These are phyloP conservation scores for Tylopilus sp. DNA, from an alignment of 768 basidiomycete genomes.

Conservation along the genomic window DNA sequence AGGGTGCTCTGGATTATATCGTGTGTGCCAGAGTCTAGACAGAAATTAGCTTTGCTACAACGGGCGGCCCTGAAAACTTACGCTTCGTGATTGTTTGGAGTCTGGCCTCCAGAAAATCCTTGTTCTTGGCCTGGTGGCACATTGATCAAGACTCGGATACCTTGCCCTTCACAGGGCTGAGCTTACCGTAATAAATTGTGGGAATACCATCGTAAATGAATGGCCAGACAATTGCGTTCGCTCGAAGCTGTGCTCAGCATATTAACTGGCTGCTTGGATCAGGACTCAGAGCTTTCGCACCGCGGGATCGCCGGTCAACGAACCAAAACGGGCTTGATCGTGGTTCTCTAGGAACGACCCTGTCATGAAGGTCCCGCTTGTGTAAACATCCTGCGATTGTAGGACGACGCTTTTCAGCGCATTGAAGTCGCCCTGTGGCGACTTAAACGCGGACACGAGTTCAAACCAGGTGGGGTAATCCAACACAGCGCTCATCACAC, in stretches of 20 bases:
- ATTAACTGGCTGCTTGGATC: neutral
- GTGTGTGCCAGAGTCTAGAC: slow-evolving; percentile 58
- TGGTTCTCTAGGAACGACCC: slow-evolving; percentile 56
- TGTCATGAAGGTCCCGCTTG: slow-evolving; percentile 38
- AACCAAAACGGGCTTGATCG: slow-evolving; percentile 49
- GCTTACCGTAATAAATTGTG: slow-evolving; percentile 46
- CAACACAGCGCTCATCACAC: slow-evolving; percentile 42
- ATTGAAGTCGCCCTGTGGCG: slow-evolving; percentile 33
- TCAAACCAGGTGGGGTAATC: slow-evolving; percentile 50
- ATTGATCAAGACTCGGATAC: neutral
- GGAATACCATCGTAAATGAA: slow-evolving; percentile 52
- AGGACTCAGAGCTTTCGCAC: slow-evolving; percentile 23
- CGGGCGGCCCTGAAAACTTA: slow-evolving; percentile 16
- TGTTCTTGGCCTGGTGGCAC: slow-evolving; percentile 44
- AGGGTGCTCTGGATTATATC: slow-evolving; percentile 48
- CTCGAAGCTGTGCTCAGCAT: slow-evolving; percentile 30
- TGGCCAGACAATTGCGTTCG: slow-evolving; percentile 48
- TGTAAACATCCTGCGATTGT: slow-evolving; percentile 36
- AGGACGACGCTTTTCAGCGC: slow-evolving; percentile 27
- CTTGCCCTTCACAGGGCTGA: neutral
- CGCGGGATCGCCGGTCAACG: slow-evolving; percentile 39
- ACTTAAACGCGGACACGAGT: slow-evolving; percentile 39
- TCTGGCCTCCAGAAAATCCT: slow-evolving; percentile 41
- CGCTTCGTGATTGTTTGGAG: slow-evolving; percentile 53
- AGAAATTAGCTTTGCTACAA: slow-evolving; percentile 2